A percentile compares a stretch with the other conserved stretches of the same genome.
Conservation (phyloP, 2,329 filamentous ascomycete species). For the Fusarium xyrophilum region DNA sequence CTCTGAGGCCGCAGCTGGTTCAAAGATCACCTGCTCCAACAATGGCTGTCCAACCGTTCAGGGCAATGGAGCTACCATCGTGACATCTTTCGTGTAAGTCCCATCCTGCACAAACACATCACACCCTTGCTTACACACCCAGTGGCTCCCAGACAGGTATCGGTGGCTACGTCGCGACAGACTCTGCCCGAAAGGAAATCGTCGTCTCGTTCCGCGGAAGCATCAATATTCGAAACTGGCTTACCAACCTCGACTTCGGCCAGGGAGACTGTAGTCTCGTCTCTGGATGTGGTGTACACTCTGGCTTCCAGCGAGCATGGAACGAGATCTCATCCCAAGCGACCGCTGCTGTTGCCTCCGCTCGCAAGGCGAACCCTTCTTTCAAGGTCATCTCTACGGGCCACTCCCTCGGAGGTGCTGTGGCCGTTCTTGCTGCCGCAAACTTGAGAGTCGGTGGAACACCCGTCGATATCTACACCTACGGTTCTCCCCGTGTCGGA, state of each 20-base stretch:
- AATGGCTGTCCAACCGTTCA: conserved; percentile 54
- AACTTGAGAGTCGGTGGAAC: conserved; percentile 59
- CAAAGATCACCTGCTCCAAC: conserved; percentile 52
- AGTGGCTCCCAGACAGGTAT: conserved; percentile 55
- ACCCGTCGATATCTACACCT: conserved; percentile 66
- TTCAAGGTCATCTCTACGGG: conserved; percentile 67
- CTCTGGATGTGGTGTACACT: conserved; percentile 58
- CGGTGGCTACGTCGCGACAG: conserved; percentile 59
- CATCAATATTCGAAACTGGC: conserved; percentile 65
- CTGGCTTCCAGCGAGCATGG: conserved; percentile 68
- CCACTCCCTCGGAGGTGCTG: conserved; percentile 72
- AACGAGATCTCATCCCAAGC: conserved; percentile 56
- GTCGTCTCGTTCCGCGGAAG: conserved; percentile 68
- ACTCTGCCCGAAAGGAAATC: conserved; percentile 58
- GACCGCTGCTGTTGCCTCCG: conserved; percentile 52
- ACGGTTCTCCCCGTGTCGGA: conserved; percentile 70
- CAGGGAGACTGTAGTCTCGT: conserved; percentile 43
- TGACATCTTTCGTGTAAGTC: conserved; percentile 52
- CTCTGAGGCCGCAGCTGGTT: conserved; percentile 48
- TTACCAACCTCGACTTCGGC: conserved; percentile 57
- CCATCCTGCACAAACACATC: not conserved
- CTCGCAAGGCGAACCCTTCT: conserved; percentile 54
- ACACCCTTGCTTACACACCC: conserved; percentile 25
- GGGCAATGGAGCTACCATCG: conserved; percentile 52
- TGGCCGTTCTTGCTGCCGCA: conserved; percentile 66